Conservation (phyloP, 257 asterid genomes). For the Paraleonurus japonicus region DNA sequence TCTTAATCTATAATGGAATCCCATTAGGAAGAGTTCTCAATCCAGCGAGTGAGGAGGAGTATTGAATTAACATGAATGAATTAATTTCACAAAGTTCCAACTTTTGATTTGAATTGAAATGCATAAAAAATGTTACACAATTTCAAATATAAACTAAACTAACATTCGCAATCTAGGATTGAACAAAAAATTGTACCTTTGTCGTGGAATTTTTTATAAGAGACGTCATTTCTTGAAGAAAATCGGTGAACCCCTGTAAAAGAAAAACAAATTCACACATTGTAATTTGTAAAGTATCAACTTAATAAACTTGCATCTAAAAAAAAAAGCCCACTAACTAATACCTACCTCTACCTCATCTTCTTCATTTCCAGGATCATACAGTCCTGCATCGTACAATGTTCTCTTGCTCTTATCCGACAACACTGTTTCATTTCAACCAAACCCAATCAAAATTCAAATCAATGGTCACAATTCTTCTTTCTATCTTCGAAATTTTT, state of each 20-base stretch:
- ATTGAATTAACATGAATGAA: no score
- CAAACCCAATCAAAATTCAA: neutral
- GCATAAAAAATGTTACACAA: no score
- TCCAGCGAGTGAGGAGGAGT: no score
- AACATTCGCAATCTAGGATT: no score
- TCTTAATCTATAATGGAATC: no score
- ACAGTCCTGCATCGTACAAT: constrained; percentile 58
- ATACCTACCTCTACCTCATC: constrained; percentile 49
- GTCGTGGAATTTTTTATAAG: constrained; percentile 42
- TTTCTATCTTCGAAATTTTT: neutral
- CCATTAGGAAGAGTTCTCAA: no score
- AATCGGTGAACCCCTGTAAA: constrained; percentile 56
- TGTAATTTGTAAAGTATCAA: neutral
- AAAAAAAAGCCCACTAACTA: neutral
- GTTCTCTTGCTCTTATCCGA: constrained; percentile 54
- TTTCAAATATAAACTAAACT: no score
- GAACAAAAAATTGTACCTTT: constrained; percentile 40
- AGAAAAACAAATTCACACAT: neutral
- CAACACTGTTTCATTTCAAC: constrained; percentile 37
- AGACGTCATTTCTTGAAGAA: constrained; percentile 62
- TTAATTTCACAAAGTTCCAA: no score
- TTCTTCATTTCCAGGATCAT: constrained; percentile 49
- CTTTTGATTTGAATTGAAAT: no score
- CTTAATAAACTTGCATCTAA: neutral
- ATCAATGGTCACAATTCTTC: neutral